Base-by-base conservation (phyloP, 1,139 yeast species). In the Hansenula lynferdii region DNA sequence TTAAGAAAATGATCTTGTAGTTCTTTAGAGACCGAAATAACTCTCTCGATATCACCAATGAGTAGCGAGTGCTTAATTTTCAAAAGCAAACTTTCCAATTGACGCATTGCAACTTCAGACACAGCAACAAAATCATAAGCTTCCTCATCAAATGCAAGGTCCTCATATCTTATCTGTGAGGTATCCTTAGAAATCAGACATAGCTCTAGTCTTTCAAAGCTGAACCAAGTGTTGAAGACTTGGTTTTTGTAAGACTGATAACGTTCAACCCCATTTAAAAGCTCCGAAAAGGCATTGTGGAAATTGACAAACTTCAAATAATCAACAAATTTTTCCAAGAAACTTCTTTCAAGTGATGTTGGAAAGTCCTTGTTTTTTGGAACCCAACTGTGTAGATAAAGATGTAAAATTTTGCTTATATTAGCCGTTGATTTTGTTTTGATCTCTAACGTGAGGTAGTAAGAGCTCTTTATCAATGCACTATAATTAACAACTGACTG, bases 291-390 rank as follows among this genome's bases (percentile, higher is more conserved):
- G 8, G 57, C 40, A 17, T 64, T 65, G 36, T 64, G 56, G 30
- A 65, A 57, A 14, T 64, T 62, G 45, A 66, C 65, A 37, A 61
- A 68, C 34, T 56, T 58, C 42, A 74, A 54, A 47, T 64, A 72
- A 6, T 50, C 50, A 4, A 69, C 44, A 12, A 72, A 40, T 11
- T 48, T 47, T 25, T 49, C 53, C 6, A 70, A 37, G 30, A 72
- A 64, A 3, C 56, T 56, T 7, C 44, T 26, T 43, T 73, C 77
- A 43, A 64, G 49, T 3, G 42, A 20, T 0, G 64, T 50, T 9
- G 45, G 16, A 0, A 30, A 20, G 4, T 44, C 40, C 28, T 38
- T 45, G 28, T 47, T 46, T 17, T 42, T 48, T 7, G 42, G 38
- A 6, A 57, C 28, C 65, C 68, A 62, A 33, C 56, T 53, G 9